A percentile compares a stretch with the other conserved stretches of the same genome.
These are phyloP conservation scores for Marsdenia floribunda DNA, from an alignment of 257 asterid species.

Conservation along the genomic window DNA sequence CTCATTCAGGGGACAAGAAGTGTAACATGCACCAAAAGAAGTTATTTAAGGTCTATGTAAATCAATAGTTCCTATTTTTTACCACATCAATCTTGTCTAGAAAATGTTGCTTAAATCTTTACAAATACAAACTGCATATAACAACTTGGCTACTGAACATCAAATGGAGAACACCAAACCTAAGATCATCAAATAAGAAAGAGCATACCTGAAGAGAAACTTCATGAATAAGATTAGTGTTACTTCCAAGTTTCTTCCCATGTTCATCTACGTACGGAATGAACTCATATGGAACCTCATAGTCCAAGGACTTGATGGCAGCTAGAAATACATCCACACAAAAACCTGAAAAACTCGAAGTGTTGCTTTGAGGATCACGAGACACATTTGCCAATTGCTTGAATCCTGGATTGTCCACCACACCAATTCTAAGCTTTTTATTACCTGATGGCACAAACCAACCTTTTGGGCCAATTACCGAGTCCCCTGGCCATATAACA, in stretches of 20 bases:
- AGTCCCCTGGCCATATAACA: constrained; percentile 20
- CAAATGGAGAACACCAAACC: too few relatives aligned
- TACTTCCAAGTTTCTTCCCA: constrained; percentile 23
- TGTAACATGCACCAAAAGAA: too few relatives aligned
- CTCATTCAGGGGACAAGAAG: neutral
- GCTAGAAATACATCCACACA: constrained; percentile 34
- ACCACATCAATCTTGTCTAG: too few relatives aligned
- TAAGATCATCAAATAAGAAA: neutral
- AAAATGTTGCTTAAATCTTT: too few relatives aligned
- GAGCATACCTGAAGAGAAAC: constrained; percentile 28
- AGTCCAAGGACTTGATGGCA: constrained; percentile 21
- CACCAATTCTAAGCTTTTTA: constrained; percentile 26
- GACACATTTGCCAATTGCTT: constrained; percentile 15
- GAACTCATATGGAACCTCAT: constrained; percentile 25
- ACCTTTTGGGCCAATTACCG: constrained; percentile 21
- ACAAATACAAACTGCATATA: too few relatives aligned
- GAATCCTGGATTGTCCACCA: constrained; percentile 20
- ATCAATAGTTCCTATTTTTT: too few relatives aligned
- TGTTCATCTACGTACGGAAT: constrained; percentile 16
- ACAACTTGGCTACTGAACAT: too few relatives aligned
- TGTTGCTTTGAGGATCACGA: constrained; percentile 19
- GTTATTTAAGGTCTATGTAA: too few relatives aligned
- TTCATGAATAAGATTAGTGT: constrained; percentile 22
- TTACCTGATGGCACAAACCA: neutral
- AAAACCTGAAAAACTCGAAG: constrained; percentile 17